A percentile compares a stretch with the other conserved stretches of the same genome.
These are phyloP conservation scores for Pythium scleroteichum DNA, from an alignment of 352 stramenopile genomes.

Conservation along the genomic window DNA sequence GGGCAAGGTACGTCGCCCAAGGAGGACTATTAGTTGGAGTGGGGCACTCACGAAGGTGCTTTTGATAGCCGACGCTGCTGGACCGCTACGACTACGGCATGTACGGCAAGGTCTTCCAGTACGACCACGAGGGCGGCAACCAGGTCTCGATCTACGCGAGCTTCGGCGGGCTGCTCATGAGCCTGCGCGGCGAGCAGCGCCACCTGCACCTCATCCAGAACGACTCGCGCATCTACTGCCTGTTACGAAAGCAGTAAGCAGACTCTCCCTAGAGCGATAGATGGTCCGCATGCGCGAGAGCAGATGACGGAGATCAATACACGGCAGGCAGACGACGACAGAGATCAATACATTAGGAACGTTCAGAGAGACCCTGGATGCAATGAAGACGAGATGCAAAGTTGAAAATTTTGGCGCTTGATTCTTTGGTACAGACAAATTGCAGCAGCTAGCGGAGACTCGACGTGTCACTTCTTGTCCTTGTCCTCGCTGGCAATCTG, in stretches of 20 bases:
- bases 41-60: background rate
- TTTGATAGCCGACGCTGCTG: conserved; percentile 81
- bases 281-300: too few relatives aligned
- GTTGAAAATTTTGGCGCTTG: background rate
- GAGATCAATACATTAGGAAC: too few relatives aligned
- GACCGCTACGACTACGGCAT: conserved; percentile 99
- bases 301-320: too few relatives aligned
- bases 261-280: background rate
- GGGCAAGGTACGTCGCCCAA: conserved; percentile 66
- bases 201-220: conserved; percentile 97
- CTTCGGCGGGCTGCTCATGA: conserved; percentile 98
- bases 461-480: conserved; percentile 20
- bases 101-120: conserved; percentile 98
- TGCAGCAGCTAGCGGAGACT: background rate
- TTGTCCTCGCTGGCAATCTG: conserved; percentile 68
- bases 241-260: conserved; percentile 85
- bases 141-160: conserved; percentile 94
- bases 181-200: conserved; percentile 95
- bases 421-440: background rate
- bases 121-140: conserved; percentile 94
- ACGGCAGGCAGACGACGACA: too few relatives aligned
- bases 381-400: too few relatives aligned
- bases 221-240: conserved; percentile 95
- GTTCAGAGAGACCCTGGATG: too few relatives aligned
- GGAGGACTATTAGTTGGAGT: background rate